Percentiles rank a stretch among this genome's conserved stretches.
Evolutionary conservation across 1,284 basidiomycete species (phyloP).

Genomic region (Inonotus obliquus): DNA sequence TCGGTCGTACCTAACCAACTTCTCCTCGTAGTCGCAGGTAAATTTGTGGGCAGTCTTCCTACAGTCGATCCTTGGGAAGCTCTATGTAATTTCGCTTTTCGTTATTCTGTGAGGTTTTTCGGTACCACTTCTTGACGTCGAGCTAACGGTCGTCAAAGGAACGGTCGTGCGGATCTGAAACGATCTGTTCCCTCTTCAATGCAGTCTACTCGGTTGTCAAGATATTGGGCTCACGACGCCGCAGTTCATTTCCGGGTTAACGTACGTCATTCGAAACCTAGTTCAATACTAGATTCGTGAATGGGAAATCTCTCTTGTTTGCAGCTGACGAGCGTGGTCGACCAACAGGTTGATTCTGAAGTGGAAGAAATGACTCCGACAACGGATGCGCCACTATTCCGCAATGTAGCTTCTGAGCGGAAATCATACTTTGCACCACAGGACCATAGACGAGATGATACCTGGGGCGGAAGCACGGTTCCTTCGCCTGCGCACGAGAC

Average conservation of each 20-base stretch:
- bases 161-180: conserved; percentile 16
- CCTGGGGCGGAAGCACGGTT: background rate
- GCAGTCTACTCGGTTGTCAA: conserved; percentile 5
- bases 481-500: background rate
- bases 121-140: background rate
- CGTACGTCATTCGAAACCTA: background rate
- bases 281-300: background rate
- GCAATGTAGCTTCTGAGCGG: background rate
- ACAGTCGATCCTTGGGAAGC: conserved; percentile 30
- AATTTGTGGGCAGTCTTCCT: conserved; percentile 30
- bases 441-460: background rate
- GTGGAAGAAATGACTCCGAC: background rate
- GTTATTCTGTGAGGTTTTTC: conserved; percentile 27
- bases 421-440: background rate
- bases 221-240: conserved; percentile 9
- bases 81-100: conserved; percentile 32
- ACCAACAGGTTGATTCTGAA: background rate
- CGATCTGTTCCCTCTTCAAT: background rate
- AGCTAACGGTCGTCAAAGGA: conserved; percentile 1
- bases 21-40: conserved; percentile 21
- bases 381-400: background rate
- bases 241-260: conserved; percentile 3
- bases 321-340: conserved; percentile 8
- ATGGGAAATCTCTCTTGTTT: background rate
- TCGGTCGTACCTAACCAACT: background rate